Base-by-base conservation (phyloP, 371 early-diverging fungal genomes). In the Syncephalastrum sp. region DNA sequence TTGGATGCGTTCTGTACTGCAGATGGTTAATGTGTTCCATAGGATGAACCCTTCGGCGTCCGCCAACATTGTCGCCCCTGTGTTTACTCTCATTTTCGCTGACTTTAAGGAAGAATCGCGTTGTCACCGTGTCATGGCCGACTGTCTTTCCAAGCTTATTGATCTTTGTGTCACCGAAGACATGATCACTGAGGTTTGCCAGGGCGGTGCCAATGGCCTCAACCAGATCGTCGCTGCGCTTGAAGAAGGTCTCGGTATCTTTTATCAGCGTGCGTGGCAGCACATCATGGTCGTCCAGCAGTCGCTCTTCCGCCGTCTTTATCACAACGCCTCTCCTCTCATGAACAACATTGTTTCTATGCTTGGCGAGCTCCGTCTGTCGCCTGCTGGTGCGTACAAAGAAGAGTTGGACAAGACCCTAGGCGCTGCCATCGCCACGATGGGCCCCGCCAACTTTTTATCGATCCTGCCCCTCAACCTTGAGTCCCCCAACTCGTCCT, bases 381-480 rank as follows among this genome's bases (percentile, higher is more conserved):
- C 94, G 42, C 79, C 87, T 21, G 85, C 83, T 33, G 93, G 93
- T 73, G 81, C 91, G 33, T 89, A 85, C 72, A 94, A 93, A 69
- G 85, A 84, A 42, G 91, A 93, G 57, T 75, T 95, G 42, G 95
- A 96, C 52, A 82, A 82, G 17, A 88, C 90, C 1, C 67, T 97
- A 23, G 87, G 91, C 25, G 84, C 87, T 1, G 92, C 94, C 3
- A 84, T 95, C 53, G 80, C 86, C 38, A 82, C 84, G 5, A 80
- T 95, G 63, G 97, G 97, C 3, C 86, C 95, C 17, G 85, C 87
- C 55, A 67, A 70, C 41, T 93, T 97, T 59, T 69, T 92, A 56
- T 56, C 72, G n/a, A 69, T 88, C 6, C 74, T 94, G n/a, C 95
- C 96, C 13, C 76, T 97, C 42, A 97, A 97, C 72, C 82, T 98